Conservation (phyloP, 768 basidiomycete genomes). For the Psilocybe azurescens region DNA sequence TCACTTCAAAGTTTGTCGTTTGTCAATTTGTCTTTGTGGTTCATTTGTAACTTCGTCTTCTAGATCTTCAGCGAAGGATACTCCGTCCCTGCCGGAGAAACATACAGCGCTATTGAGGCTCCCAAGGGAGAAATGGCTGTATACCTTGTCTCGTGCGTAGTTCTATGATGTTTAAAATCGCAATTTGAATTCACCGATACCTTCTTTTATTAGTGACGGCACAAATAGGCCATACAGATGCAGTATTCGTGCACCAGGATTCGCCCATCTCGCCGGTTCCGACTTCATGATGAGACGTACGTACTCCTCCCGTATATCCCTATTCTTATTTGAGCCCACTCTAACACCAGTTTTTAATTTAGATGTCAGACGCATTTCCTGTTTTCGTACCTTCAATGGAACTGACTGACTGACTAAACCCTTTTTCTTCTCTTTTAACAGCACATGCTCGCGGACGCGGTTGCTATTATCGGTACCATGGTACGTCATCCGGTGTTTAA, state of each 20-base stretch:
- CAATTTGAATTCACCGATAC: background rate
- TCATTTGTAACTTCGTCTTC: background rate
- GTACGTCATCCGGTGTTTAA: slow-evolving; percentile 46
- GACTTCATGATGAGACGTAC: slow-evolving; percentile 98
- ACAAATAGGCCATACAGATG: slow-evolving; percentile 96
- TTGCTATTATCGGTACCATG: slow-evolving; percentile 98
- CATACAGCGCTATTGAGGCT: slow-evolving; percentile 96
- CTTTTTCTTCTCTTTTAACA: slow-evolving; percentile 31
- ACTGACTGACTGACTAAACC: slow-evolving; percentile 17
- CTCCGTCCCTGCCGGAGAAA: slow-evolving; percentile 95
- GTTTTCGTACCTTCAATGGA: slow-evolving; percentile 18
- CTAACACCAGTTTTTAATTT: slow-evolving; percentile 18
- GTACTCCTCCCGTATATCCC: slow-evolving; percentile 33
- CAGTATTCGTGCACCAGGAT: slow-evolving; percentile 96
- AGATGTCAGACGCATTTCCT: slow-evolving; percentile 45
- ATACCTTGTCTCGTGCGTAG: slow-evolving; percentile 89
- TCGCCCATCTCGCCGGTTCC: slow-evolving; percentile 92
- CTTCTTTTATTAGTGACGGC: slow-evolving; percentile 67
- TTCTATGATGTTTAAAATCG: background rate
- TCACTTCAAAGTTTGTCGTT: slow-evolving; percentile 83
- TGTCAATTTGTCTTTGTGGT: background rate
- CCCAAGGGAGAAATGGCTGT: slow-evolving; percentile 99
- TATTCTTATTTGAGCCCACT: slow-evolving; percentile 7
- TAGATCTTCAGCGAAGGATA: slow-evolving; percentile 97
- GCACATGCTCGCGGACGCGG: slow-evolving; percentile 94